phyloP scores from a whole-genome alignment of 257 asterid species.

The Fraxinus quadrangulata region DNA sequence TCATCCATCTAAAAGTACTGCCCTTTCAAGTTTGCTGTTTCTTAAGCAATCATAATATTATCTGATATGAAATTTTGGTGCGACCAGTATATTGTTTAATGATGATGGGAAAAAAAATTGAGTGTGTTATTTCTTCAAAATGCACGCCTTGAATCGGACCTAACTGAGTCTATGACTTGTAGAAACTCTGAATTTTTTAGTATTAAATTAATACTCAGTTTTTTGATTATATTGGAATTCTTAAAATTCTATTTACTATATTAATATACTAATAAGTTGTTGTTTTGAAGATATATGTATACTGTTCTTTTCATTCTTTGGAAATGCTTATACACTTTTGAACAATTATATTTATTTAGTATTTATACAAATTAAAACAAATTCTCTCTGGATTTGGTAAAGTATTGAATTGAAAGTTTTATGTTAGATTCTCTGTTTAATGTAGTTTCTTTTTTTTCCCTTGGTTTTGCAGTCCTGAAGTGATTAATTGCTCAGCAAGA shows the following conservation, averaged over 20 bases:
- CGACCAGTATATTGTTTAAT: background rate
- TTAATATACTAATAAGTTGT: background rate
- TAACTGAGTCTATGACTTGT: too few relatives aligned
- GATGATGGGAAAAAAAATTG: background rate
- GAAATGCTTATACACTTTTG: background rate
- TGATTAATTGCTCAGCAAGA: slow-evolving; percentile 85
- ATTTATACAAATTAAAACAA: background rate
- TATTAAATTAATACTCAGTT: too few relatives aligned
- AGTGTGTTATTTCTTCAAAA: background rate
- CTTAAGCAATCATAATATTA: background rate
- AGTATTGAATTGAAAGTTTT: background rate
- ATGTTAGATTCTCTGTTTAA: slow-evolving; percentile 17
- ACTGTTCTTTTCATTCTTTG: background rate
- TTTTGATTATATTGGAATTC: background rate
- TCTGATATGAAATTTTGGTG: background rate
- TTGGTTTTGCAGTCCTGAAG: slow-evolving; percentile 65
- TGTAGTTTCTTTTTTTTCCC: background rate
- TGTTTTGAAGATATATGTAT: background rate
- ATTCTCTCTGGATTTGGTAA: background rate
- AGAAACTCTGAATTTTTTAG: too few relatives aligned
- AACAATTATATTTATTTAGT: background rate
- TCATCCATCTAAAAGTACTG: background rate
- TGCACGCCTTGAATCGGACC: background rate
- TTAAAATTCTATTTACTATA: background rate
- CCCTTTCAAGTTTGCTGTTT: background rate